These are phyloP conservation scores for Paraphoma chrysanthemicola DNA, from an alignment of 2,329 filamentous ascomycete species.

Conservation along the genomic window DNA sequence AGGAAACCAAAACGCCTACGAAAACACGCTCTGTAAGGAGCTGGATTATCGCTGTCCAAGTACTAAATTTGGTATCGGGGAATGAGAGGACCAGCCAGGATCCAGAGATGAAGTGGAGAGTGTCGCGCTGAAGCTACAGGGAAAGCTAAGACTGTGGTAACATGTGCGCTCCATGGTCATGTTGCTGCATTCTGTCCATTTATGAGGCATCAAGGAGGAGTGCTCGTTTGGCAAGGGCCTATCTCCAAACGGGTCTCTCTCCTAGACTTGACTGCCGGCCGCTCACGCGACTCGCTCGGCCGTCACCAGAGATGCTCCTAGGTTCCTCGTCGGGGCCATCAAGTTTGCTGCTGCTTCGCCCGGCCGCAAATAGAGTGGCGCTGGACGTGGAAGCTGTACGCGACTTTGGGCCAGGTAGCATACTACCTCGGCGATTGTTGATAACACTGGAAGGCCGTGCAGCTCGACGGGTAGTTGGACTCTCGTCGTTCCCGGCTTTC, in stretches of 20 bases:
- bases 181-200: not conserved
- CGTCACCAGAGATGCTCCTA: constrained; percentile 20
- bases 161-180: not conserved
- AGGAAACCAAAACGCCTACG: constrained; percentile 14
- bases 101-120: constrained; percentile 18
- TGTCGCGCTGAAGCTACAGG: not conserved
- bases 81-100: constrained; percentile 23
- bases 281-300: constrained; percentile 31
- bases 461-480: constrained; percentile 35
- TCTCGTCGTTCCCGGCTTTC: constrained; percentile 32
- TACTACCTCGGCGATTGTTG: constrained; percentile 38
- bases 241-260: constrained; percentile 33
- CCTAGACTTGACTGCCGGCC: constrained; percentile 33
- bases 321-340: constrained; percentile 32
- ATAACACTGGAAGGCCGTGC: constrained; percentile 37
- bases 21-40: not conserved
- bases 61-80: constrained; percentile 20
- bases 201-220: constrained; percentile 10
- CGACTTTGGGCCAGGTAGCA: constrained; percentile 37
- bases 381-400: constrained; percentile 31
- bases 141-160: not conserved
- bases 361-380: constrained; percentile 19
- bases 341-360: constrained; percentile 30
- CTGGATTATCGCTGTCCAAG: not conserved
- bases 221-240: constrained; percentile 20